A percentile compares a stretch with the other conserved stretches of the same genome.
phyloP scores from a whole-genome alignment of 305 asterid genomes.

The Ilex paraguariensis region DNA sequence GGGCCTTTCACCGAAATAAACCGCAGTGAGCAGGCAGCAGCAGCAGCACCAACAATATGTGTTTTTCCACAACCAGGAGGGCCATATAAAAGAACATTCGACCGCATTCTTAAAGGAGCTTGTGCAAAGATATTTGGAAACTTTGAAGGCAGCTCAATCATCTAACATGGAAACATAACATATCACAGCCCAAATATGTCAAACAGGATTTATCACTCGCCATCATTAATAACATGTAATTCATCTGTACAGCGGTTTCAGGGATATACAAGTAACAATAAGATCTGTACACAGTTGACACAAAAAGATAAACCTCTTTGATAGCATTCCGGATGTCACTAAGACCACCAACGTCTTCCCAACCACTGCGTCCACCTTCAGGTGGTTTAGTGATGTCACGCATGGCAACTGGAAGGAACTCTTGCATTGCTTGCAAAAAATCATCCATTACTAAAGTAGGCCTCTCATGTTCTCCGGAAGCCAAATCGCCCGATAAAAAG shows the following conservation, averaged over 20 bases:
- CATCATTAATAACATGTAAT: too few relatives aligned
- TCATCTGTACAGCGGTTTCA: too few relatives aligned
- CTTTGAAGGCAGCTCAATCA: slow-evolving; percentile 94
- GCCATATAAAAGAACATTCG: slow-evolving; percentile 94
- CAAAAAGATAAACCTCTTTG: slow-evolving; percentile 54
- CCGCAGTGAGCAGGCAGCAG: slow-evolving; percentile 92
- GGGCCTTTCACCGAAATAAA: slow-evolving; percentile 98
- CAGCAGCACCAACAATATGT: slow-evolving; percentile 97
- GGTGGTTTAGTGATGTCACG: slow-evolving; percentile 84
- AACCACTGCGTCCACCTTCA: slow-evolving; percentile 78
- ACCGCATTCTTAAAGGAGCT: slow-evolving; percentile 90
- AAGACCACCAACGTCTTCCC: slow-evolving; percentile 99
- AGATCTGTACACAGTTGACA: too few relatives aligned
- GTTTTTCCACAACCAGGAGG: slow-evolving; percentile 99
- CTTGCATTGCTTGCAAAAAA: slow-evolving; percentile 75
- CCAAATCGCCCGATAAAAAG: slow-evolving; percentile 45
- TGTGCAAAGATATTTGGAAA: slow-evolving; percentile 78
- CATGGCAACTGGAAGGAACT: slow-evolving; percentile 93
- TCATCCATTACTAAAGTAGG: slow-evolving; percentile 64
- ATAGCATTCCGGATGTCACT: slow-evolving; percentile 68
- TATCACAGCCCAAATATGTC: slow-evolving; percentile 1
- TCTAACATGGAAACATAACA: slow-evolving; percentile 31
- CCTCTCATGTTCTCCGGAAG: slow-evolving; percentile 33
- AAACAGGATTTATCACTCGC: neutral
- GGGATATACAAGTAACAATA: too few relatives aligned